phyloP scores from a whole-genome alignment of 2,329 filamentous ascomycete species.

The Cordyceps militaris region DNA sequence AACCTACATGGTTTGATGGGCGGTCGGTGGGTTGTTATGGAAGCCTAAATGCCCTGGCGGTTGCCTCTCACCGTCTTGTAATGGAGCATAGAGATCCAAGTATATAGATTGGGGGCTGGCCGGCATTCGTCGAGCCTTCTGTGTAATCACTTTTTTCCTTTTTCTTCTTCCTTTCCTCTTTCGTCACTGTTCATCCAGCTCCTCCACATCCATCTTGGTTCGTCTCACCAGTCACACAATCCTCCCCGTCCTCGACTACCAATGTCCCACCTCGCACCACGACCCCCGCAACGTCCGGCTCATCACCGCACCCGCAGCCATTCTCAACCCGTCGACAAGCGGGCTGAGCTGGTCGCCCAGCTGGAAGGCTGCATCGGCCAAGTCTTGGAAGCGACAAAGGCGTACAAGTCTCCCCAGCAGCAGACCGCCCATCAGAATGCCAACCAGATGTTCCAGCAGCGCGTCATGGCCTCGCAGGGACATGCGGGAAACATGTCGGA shows the following conservation, averaged over 20 bases:
- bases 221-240: not conserved
- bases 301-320: not conserved
- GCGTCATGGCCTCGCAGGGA: not conserved
- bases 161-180: not conserved
- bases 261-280: slow-evolving; percentile 2
- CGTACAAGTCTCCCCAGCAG: slow-evolving; percentile 1
- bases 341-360: not conserved
- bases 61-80: not conserved
- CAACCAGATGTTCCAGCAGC: slow-evolving; percentile 10
- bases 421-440: slow-evolving; percentile 1
- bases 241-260: not conserved
- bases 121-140: not conserved
- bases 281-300: not conserved
- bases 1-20: not conserved
- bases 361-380: slow-evolving; percentile 1
- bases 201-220: not conserved
- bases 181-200: not conserved
- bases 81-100: not conserved
- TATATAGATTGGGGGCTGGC: slow-evolving; percentile 3
- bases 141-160: not conserved
- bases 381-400: not conserved
- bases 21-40: not conserved
- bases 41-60: not conserved
- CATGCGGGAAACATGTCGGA: not conserved
- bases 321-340: not conserved